Evolutionary conservation across 208 protist genomes (phyloP), one percentile per base, ranked within the genome.

Genomic region (Leishmania braziliensis): DNA sequence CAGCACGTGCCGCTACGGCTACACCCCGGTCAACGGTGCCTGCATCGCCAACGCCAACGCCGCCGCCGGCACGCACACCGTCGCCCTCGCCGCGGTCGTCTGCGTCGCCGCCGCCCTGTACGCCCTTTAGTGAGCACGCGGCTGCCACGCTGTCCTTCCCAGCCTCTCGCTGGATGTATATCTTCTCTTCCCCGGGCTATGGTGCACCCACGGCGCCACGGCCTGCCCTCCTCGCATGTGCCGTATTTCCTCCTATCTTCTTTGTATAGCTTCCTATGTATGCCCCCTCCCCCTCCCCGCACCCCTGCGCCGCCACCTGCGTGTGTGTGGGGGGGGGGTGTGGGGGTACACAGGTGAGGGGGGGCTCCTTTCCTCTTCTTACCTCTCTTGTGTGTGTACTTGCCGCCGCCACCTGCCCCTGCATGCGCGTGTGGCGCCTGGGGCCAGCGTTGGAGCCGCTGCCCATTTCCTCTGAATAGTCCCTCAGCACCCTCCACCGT

Each of bases 31-130:
- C 48, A 36, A 76, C 43, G 46, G 50, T 16, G 16, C 2, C 71
- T 60, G 51, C 71, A 16, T 36, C 26, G 26, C 50, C 16, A 33
- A 60, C 71, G 5, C n/a, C 71, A 77, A 48, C 73, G 53, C 0
- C 53, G 73, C 36, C 20, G 20, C 73, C 3, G 75, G 58, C 26
- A 39, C 62, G 39, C 69, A 53, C 69, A 73, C 69, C 69, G 69
- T 46, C 46, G 39, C 26, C 46, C 69, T 73, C 69, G 69, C 69
- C 69, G 69, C 69, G 26, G 69, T 3, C 43, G 69, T 73, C 69
- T 73, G 43, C 69, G 26, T 73, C 43, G 69, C 20, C 9, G 69
- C 69, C 69, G 46, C 69, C 48, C 18, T 79, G 46, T 71, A 79
- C 62, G 18, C 60, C 60, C 26, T 79, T 12, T 79, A 79, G 62